Evolutionary conservation across 2,329 filamentous ascomycete species (phyloP), one percentile per base, ranked within the genome.

Genomic region (Neospermospora avenae): DNA sequence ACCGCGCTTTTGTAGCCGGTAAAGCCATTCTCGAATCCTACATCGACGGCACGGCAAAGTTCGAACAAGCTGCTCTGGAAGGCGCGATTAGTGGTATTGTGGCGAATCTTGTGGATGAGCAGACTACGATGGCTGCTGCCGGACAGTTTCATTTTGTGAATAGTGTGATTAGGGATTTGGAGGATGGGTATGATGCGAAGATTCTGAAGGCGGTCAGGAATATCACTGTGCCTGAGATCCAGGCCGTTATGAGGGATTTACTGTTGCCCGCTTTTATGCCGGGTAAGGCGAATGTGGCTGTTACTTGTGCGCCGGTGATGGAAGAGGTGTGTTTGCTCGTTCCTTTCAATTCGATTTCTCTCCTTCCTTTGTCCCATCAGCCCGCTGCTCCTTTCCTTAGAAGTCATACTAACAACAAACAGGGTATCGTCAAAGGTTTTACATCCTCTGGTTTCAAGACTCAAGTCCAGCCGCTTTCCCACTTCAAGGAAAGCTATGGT

Each of bases 401-500:
- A 31, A 6, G 28, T 31, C 61, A 59, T 31, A 53, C 18, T 55
- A 22, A 35, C 8, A 28, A 8, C 58, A 16, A 61, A 44, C 68
- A 96, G 91, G 83, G 82, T 61, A 85, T 96, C 67, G 84, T 88
- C 69, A 86, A 86, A 66, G 86, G 88, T 1, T 90, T 98, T 69
- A 81, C 85, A 66, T 79, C 78, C 1, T 86, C 85, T 59, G 92
- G 92, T 0, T 99, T 96, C 78, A 87, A 87, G 73, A 88, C 89
- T 0, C 83, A 90, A 71, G 81, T 90, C 41, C 87, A 87, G 71
- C 80, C 87, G 28, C 80, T 98, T 53, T 85, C 86, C 44, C 83
- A 89, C 69, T 98, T 96, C 74, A 86, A 96, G 73, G 91, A 97
- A 65, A 90, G 92, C 70, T 98, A 98, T 72, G 93, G 93, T 0